Base-by-base conservation (phyloP, 306 rosid species). In the Dalbergia cultrata region DNA sequence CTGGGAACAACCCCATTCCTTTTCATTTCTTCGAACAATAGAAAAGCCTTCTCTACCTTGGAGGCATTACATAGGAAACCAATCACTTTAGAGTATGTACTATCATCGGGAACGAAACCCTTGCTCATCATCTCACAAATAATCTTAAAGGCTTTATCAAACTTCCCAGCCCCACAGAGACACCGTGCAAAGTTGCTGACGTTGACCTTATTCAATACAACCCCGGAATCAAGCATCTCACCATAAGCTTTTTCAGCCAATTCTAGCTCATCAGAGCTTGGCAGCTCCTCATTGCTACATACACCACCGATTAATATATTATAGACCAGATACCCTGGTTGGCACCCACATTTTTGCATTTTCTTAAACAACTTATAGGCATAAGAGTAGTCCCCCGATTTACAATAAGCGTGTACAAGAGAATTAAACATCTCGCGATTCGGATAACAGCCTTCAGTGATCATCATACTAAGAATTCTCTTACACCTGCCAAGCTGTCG, bases 391-490 rank as follows among this genome's bases (percentile, higher is more conserved):
- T 93, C 97, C 56, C 59, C 80, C 0, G 88, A 84, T 86, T 80
- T 90, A 79, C 98, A 91, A 86, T 80, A 91, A 65, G 90, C 93
- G 87, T 91, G 94, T 43, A 91, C 90, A 61, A 93, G 94, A 83
- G 91, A 87, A 87, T 85, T 87, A 90, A 90, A 91, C 65, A 93
- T 91, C 74, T 81, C 87, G 19, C 83, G 89, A 81, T 87, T 91
- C 0, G 97, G 98, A 82, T 87, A 88, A 88, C 98, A 91, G 19
- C 97, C 98, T 81, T 93, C 98, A 1, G 85, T 57, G 72, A 90
- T 90, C 98, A 93, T 93, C 97, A 87, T 90, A 84, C 87, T 84
- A 22, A 93, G 88, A 91, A 93, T 88, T 71, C 98, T 91, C 91
- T 91, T 93, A 74, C 97, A 91, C 84, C 93, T 85, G 13, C 98